A percentile compares a stretch with the other conserved stretches of the same genome.
Conservation (phyloP, 2,329 filamentous ascomycete genomes). For the Clonostachys chloroleuca region DNA sequence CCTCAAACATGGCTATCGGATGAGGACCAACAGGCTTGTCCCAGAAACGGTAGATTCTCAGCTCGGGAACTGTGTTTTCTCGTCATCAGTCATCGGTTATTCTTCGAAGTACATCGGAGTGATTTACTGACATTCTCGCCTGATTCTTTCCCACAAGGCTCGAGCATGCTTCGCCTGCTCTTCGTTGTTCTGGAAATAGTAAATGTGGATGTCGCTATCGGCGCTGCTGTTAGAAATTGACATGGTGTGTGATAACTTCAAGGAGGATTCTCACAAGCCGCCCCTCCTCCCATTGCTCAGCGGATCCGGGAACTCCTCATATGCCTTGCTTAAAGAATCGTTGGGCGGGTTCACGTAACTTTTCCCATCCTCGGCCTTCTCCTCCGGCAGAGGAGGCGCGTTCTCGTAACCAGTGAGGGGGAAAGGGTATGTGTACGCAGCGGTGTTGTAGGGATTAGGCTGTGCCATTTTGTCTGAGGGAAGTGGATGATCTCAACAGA, state of each 20-base stretch:
- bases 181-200: constrained; percentile 64
- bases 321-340: constrained; percentile 60
- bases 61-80: constrained; percentile 63
- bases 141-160: constrained; percentile 72
- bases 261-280: constrained; percentile 55
- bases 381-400: constrained; percentile 49
- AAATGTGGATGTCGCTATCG: constrained; percentile 73
- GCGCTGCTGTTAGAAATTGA: background rate
- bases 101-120: background rate
- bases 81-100: background rate
- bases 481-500: too few species aligned
- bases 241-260: background rate
- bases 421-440: constrained; percentile 42
- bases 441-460: background rate
- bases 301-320: constrained; percentile 64
- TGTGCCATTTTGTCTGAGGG: background rate
- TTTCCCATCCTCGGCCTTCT: constrained; percentile 70
- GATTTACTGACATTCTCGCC: constrained; percentile 64
- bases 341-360: constrained; percentile 65
- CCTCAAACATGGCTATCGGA: constrained; percentile 85
- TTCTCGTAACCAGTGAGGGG: constrained; percentile 55
- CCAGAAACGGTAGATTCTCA: constrained; percentile 77
- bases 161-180: constrained; percentile 63
- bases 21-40: constrained; percentile 78
- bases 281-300: constrained; percentile 62